These are phyloP conservation scores for Pichiaceae sp. DNA, from an alignment of 1,139 yeast species.

Conservation along the genomic window DNA sequence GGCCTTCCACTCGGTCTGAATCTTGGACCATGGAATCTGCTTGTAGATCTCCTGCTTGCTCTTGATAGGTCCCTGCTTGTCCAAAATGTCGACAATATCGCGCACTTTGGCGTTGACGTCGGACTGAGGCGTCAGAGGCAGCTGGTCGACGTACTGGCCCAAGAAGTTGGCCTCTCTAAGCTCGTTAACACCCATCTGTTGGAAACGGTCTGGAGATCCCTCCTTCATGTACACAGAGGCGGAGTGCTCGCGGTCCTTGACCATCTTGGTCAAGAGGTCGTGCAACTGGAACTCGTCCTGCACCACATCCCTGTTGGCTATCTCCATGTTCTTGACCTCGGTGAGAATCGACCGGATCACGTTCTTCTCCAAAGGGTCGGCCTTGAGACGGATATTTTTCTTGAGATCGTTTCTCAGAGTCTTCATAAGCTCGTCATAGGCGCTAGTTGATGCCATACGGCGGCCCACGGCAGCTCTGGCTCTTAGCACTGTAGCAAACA, in stretches of 20 bases:
- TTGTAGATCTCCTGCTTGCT: constrained; percentile 30
- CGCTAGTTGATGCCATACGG: not conserved
- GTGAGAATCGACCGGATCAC: constrained; percentile 50
- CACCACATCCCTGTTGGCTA: constrained; percentile 34
- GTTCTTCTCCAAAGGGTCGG: constrained; percentile 35
- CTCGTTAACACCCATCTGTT: constrained; percentile 44
- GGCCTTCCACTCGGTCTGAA: constrained; percentile 48
- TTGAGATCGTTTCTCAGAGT: constrained; percentile 39
- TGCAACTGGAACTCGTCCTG: constrained; percentile 41
- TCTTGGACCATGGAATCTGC: constrained; percentile 38
- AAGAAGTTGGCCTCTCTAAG: constrained; percentile 39
- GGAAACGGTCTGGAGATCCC: constrained; percentile 37
- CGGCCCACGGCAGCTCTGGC: not conserved
- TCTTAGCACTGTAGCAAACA: not conserved
- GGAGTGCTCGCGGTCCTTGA: constrained; percentile 46
- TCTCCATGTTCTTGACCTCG: constrained; percentile 52
- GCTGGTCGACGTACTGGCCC: constrained; percentile 29
- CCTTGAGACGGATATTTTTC: constrained; percentile 38
- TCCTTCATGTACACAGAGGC: constrained; percentile 42
- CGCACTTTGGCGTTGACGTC: constrained; percentile 37
- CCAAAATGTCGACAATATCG: constrained; percentile 27
- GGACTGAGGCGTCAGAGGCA: constrained; percentile 45
- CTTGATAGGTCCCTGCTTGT: constrained; percentile 22
- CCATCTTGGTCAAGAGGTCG: constrained; percentile 40
- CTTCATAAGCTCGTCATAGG: constrained; percentile 26